Evolutionary conservation across 805 yeast genomes (phyloP).

Genomic region (Wickerhamiella hasegawae): DNA sequence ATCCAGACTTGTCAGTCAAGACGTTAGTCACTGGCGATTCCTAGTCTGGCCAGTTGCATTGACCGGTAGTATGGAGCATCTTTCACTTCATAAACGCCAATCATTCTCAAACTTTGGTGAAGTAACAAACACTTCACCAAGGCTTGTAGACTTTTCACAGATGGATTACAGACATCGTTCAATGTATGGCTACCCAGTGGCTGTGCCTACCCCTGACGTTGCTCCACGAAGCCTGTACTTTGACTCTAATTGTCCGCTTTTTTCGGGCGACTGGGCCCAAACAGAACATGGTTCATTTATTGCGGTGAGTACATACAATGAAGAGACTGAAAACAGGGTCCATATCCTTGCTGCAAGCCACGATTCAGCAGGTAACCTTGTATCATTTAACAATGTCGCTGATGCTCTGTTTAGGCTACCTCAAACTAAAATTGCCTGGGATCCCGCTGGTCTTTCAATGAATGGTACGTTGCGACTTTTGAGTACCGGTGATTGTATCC

Average conservation of each 20-base stretch:
- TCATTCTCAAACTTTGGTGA: not conserved
- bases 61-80: not conserved
- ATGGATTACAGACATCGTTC: not conserved
- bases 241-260: constrained; percentile 35
- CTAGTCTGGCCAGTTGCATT: too few relatives aligned
- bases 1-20: too few relatives aligned
- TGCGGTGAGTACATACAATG: constrained; percentile 66
- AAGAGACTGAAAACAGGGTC: constrained; percentile 54
- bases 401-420: constrained; percentile 50
- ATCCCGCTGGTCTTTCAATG: constrained; percentile 29
- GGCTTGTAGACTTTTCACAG: not conserved
- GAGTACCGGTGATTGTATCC: constrained; percentile 54
- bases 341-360: constrained; percentile 16
- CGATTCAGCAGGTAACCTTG: constrained; percentile 3
- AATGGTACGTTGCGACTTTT: constrained; percentile 29
- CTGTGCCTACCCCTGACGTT: not conserved
- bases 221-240: constrained; percentile 16
- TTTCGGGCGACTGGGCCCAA: constrained; percentile 36
- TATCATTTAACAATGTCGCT: constrained; percentile 22
- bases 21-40: too few relatives aligned
- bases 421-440: constrained; percentile 61
- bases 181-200: constrained; percentile 1
- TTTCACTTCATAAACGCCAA: not conserved
- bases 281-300: constrained; percentile 27
- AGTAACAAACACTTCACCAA: too few relatives aligned